Evolutionary conservation across 2,329 filamentous ascomycete species (phyloP), one percentile per base, ranked within the genome.

Genomic region (Ophiobolus disseminans): DNA sequence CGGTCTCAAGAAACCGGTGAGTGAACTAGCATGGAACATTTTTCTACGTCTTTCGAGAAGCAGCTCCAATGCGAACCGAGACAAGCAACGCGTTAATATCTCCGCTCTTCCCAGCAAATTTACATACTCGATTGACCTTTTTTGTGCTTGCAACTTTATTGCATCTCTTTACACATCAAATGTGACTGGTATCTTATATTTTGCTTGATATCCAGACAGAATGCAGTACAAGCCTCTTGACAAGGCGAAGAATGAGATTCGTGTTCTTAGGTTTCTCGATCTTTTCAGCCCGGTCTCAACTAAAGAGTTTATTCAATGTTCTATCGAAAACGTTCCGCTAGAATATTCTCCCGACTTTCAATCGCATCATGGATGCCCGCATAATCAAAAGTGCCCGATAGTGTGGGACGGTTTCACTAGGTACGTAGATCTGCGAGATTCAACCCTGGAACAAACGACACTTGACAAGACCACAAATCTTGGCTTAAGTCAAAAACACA

Each of bases 341-440:
- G 23, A 30, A 40, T 17, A 17, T 16, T 19, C 23, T 30, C 14
- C 14, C 23, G n/a, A 30, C 38, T 40, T n/a, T 28, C 22, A 40
- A 21, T 28, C 38, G 22, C 23, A 40, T 9, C 22, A 40, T 11
- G 38, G 22, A 30, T 40, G 19, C 35, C 3, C 23, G 19, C 4
- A 28, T 4, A 40, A 13, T 30, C 38, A 30, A 40, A 40, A 30
- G 11, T 30, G 22, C 38, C 22, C 38, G 4, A 40, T 17, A 28
- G 38, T 40, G 19, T 40, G 38, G 38, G 38, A 40, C 28, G 23
- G 3, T 21, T 40, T 40, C 23, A 40, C 38, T 14, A 40, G 28
- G 38, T 40, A n/a, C n/a, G 38, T 40, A 8, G 23, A 40, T 40
- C 38, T 40, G 38, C 38, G 38, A 40, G 38, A 40, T 40, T 40